Base-by-base conservation (phyloP, 176 grass and related monocot species). In the Carex parvula region DNA sequence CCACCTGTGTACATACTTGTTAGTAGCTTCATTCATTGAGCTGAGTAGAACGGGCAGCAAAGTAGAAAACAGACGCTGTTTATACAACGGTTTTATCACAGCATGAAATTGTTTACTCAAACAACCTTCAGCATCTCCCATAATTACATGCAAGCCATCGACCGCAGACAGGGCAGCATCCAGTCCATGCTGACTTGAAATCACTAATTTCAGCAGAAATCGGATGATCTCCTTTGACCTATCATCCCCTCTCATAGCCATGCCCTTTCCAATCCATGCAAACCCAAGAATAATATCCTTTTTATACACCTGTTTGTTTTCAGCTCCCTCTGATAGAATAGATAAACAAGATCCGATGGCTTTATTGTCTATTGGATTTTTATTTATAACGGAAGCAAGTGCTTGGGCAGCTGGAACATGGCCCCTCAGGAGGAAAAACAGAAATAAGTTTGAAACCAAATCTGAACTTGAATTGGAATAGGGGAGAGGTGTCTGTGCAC, bases 231-330 rank as follows among this genome's bases (percentile, higher is more conserved):
- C 91, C 82, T 94, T 98, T 75, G 92, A 69, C 85, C 92, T 94
- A 85, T 93, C 92, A 84, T 98, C 87, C 83, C 95, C 95, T 89
- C 92, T 93, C 92, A 94, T 98, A 86, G 94, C 89, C 89, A 94
- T 90, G 83, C 89, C 95, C 84, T 98, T 98, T 74, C 92, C 95
- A 80, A 98, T 85, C 92, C 90, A 98, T 59, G 92, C 90, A 72
- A 98, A 83, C 33, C 89, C 85, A 88, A 86, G 65, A 64, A 98
- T 52, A 55, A 88, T 84, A 84, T 90, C 82, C 44, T 70, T 73
- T 72, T 75, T 85, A 16, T 57, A 87, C 86, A 33, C 42, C 29
- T 55, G 13, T 15, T 59, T 87, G 63, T 67, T 84, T 84, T 78
- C 82, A 70, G 85, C 59, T 26, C 44, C 11, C 6, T 77, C 70